Base-by-base conservation (phyloP, 164 flowering plant species). In the Vitis amurensis region DNA sequence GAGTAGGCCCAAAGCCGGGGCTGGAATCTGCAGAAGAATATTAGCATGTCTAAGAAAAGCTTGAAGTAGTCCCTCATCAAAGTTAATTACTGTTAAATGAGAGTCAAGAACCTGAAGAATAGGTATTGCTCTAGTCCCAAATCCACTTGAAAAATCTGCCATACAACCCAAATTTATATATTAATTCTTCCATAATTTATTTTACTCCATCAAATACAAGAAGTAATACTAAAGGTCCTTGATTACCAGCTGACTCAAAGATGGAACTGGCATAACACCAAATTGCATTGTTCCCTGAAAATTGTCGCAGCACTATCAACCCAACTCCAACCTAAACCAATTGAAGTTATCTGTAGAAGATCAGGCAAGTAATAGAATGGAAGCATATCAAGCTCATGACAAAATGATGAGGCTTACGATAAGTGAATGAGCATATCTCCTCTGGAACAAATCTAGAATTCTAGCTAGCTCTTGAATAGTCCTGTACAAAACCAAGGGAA, bases 401-500 rank as follows among this genome's bases (percentile, higher is more conserved):
- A 19, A 19, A 19, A 19, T 19, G 1, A 19, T 19, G 23, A 19
- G 23, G 23, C 23, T 71, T 30, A 71, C 68, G 5, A 55, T 57
- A 9, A 71, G 68, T 3, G 74, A 23, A 55, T 57, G 29, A 2
- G 63, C 74, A 44, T 71, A 71, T 71, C 52, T 63, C n/a, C 31
- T 16, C 11, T 63, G 68, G 55, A 71, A 64, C 55, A 71, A 11
- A 11, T 58, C 58, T 2, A 63, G 51, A 49, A 56, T 13, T 65
- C 17, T 17, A 17, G 17, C 29, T 57, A 49, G 50, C 17, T 16
- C 63, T 7, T 9, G 60, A 15, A 10, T 55, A 57, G 7, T 71
- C 74, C 68, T 63, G 67, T 1, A 55, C 7, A 13, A 51, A 62
- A 53, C 52, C 3, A 19, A 16, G 55, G 8, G 14, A 9, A 27